Conservation (phyloP, 1,284 basidiomycete genomes). For the Laetiporus sulphureus region DNA sequence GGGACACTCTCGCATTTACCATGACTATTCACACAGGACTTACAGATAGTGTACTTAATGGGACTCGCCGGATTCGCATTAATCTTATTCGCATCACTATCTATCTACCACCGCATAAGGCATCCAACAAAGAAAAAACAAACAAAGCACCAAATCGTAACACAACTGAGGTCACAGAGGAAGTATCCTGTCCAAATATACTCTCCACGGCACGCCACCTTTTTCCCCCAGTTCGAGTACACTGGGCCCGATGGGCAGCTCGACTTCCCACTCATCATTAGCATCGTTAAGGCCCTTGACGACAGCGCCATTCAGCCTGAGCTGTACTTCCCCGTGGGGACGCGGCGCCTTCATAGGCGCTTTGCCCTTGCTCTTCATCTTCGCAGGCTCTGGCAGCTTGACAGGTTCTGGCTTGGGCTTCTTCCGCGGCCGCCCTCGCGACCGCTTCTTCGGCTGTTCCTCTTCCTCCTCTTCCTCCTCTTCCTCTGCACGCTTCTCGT, state of each 20-base stretch:
- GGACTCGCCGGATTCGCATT: no score
- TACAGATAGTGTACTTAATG: no score
- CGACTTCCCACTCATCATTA: slow-evolving; percentile 45
- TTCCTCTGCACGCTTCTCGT: slow-evolving; percentile 20
- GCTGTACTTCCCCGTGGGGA: slow-evolving; percentile 17
- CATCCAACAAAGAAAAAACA: no score
- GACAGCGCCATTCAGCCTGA: slow-evolving; percentile 24
- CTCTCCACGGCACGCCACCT: slow-evolving; percentile 57
- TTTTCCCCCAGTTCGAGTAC: slow-evolving; percentile 65
- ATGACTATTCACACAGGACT: slow-evolving; percentile 1
- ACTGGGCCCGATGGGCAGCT: slow-evolving; percentile 45
- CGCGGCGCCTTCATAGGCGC: slow-evolving; percentile 13
- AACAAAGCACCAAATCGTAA: no score
- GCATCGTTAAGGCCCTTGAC: slow-evolving; percentile 9
- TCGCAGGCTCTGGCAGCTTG: slow-evolving; percentile 7
- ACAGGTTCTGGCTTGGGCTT: slow-evolving; percentile 7
- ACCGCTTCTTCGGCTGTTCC: slow-evolving; percentile 13
- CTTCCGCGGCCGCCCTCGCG: slow-evolving; percentile 15
- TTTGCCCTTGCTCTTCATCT: slow-evolving; percentile 25
- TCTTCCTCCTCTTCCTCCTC: slow-evolving; percentile 17
- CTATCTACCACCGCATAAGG: no score
- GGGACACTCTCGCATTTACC: no score
- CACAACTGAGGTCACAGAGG: no score
- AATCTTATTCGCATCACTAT: no score
- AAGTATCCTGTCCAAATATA: slow-evolving; percentile 51